Evolutionary conservation across 106 monocot species (phyloP), one percentile per base, ranked within the genome.

Genomic region (Platanthera guangdongensis): DNA sequence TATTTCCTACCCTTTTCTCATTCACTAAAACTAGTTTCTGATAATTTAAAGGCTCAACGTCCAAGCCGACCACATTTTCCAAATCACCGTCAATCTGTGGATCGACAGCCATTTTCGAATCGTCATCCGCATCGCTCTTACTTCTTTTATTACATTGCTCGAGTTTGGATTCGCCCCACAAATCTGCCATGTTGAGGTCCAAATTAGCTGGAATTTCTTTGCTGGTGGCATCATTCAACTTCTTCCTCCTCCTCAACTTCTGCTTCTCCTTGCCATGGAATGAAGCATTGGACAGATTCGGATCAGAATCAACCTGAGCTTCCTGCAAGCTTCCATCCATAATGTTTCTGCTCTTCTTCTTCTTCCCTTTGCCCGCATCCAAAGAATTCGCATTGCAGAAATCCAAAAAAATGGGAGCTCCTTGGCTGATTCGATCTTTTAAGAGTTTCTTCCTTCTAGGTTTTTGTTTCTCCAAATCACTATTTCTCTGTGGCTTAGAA

Each of bases 1-100:
- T 68, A n/a, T 62, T 76, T 45, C 76, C 68, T 4, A 57, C 13
- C 71, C 57, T 77, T 28, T 76, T 65, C 53, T 73, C 46, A 57
- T 68, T 39, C 18, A 46, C 4, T 49, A 74, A 30, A 75, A 9
- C 21, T 14, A 51, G 51, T 79, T 86, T 55, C 9, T 10, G 15
- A 67, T 19, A 75, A 72, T 57, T 68, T 39, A 49, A 53, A 50
- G 74, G 69, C 25, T 67, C 79, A 32, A 55, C 50, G 47, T 18
- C 47, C 18, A 80, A 47, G 76, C 77, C 53, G 9, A 32, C 64
- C 28, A 25, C 59, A 30, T 45, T 8, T 30, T 45, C 14, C 10
- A 50, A 54, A 39, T 64, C 53, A 25, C 50, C 50, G 55, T 71
- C 49, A 12, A 73, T 45, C 19, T 64, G 63, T 8, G 50, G 68